Evolutionary conservation across 352 stramenopile genomes (phyloP).

Genomic region (Phytophthora idaei): DNA sequence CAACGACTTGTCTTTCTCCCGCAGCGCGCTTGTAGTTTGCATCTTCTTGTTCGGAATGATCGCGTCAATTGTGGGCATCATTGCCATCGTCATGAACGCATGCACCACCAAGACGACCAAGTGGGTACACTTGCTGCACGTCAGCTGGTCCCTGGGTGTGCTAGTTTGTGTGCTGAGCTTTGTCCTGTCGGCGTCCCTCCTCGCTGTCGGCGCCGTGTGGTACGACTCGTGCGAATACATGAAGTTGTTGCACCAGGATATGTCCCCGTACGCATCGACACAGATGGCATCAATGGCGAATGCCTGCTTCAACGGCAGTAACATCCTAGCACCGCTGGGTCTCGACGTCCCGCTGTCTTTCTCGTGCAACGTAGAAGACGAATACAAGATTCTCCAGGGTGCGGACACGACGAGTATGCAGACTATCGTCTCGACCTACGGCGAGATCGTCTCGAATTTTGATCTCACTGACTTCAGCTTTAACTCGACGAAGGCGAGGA

Average conservation of each 20-base stretch:
- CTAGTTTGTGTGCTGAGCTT: conserved; percentile 85
- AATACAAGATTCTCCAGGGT: conserved; percentile 47
- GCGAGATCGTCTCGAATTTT: conserved; percentile 53
- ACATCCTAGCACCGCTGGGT: conserved; percentile 58
- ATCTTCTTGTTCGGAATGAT: conserved; percentile 81
- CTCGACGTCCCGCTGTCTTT: conserved; percentile 59
- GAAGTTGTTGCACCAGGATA: conserved; percentile 75
- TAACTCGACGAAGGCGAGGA: conserved; percentile 54
- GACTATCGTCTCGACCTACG: conserved; percentile 51
- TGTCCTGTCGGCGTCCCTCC: conserved; percentile 67
- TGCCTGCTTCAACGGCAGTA: conserved; percentile 75
- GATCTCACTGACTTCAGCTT: conserved; percentile 71
- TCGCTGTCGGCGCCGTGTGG: conserved; percentile 79
- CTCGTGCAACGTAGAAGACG: conserved; percentile 71
- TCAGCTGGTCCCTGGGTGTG: conserved; percentile 74
- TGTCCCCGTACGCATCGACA: conserved; percentile 73
- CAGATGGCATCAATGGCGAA: conserved; percentile 65
- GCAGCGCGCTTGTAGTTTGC: conserved; percentile 72
- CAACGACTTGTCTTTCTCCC: conserved; percentile 78
- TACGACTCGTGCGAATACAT: conserved; percentile 86
- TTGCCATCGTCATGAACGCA: conserved; percentile 77
- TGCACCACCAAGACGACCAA: conserved; percentile 72
- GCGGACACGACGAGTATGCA: conserved; percentile 49
- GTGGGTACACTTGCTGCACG: conserved; percentile 79
- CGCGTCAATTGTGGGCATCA: conserved; percentile 63